Evolutionary conservation across 495 filamentous ascomycete species (phyloP), one percentile per base, ranked within the genome.

Genomic region (Rostrohypoxylon terebratum): DNA sequence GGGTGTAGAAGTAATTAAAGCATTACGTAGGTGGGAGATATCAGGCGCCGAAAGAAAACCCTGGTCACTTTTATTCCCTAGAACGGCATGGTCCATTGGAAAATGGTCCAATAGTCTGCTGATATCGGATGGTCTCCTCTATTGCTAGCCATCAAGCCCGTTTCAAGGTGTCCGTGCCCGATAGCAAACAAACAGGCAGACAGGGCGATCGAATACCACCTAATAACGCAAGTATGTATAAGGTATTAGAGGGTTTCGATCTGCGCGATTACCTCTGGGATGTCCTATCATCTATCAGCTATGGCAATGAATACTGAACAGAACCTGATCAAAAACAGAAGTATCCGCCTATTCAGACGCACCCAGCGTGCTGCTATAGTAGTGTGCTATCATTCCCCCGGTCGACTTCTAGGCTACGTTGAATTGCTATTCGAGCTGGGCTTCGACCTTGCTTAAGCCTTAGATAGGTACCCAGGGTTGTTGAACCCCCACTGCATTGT

Each of bases 1-100:
- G 63, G 67, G 10, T 64, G 60, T 68, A 25, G 45, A 63, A 63
- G 72, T 68, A 71, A 74, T 70, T 74, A 71, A 67, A 63, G 34
- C 71, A 54, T 69, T 59, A 42, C 44, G 45, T 54, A 23, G 45
- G 7, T 47, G 23, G n/a, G 31, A 59, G 48, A 64, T 34, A 47
- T 57, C 16, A 40, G 48, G 28, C 42, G n/a, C 45, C 50, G 16
- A 47, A 23, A n/a, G 25, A 21, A 21, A 61, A 20, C 65, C 65
- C 54, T 55, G 61, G 54, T 47, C n/a, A 31, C 44, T 14, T 42
- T 44, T 34, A 47, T 28, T 28, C 31, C 70, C 20, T 14, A 58
- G 58, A 55, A 40, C n/a, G 36, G 57, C 23, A 58, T 33, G 31
- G 44, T 33, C 3, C 11, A 20, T 11, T 42, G 3, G 5, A 44